Conservation (phyloP, 768 basidiomycete species). For the Kwoniella botswanensis region DNA sequence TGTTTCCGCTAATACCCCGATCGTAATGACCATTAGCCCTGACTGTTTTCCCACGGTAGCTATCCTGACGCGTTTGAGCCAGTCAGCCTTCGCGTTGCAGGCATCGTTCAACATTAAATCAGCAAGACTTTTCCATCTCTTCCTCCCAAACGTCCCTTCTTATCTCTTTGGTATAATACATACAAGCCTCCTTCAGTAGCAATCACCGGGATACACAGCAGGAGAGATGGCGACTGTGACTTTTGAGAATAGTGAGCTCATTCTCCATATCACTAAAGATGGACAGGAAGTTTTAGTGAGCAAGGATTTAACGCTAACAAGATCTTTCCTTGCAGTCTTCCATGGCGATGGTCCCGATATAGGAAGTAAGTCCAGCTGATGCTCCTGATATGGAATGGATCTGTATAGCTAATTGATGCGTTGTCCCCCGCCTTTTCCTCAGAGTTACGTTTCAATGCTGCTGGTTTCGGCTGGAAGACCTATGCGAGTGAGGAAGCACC, state of each 20-base stretch:
- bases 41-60: slow-evolving; percentile 11
- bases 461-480: slow-evolving; percentile 90
- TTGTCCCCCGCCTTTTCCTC: background rate
- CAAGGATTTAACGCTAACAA: too few relatives aligned
- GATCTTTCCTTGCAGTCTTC: slow-evolving; percentile 61
- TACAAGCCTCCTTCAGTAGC: background rate
- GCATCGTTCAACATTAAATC: background rate
- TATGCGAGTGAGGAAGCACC: slow-evolving; percentile 68
- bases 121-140: background rate
- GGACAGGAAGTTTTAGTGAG: too few relatives aligned
- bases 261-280: background rate
- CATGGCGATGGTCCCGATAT: slow-evolving; percentile 72
- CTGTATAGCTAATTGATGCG: background rate
- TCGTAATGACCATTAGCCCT: too few relatives aligned
- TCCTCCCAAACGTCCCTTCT: background rate
- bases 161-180: background rate
- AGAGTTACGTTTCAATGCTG: slow-evolving; percentile 76
- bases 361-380: slow-evolving; percentile 69
- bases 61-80: slow-evolving; percentile 12
- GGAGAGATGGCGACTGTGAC: slow-evolving; percentile 23
- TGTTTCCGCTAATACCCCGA: too few relatives aligned
- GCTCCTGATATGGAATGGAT: too few relatives aligned
- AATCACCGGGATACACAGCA: background rate
- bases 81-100: background rate
- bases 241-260: slow-evolving; percentile 29